These are phyloP conservation scores for Cryptococcus sp. DNA, from an alignment of 1,284 basidiomycete species.

Conservation along the genomic window DNA sequence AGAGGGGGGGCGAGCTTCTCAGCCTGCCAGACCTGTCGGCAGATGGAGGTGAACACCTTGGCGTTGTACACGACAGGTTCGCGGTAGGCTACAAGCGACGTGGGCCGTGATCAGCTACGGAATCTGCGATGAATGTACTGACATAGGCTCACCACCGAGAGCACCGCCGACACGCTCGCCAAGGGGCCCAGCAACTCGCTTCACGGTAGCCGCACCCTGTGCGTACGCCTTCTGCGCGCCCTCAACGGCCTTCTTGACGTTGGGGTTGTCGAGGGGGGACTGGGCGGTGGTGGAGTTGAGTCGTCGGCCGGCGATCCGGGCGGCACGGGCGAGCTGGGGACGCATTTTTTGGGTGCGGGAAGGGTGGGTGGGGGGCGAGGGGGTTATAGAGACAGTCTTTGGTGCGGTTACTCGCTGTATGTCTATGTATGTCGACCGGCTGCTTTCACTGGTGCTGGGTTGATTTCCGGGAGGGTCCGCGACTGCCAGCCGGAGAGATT, in stretches of 20 bases:
- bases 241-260: constrained; percentile 46
- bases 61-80: constrained; percentile 80
- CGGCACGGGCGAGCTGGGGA: constrained; percentile 19
- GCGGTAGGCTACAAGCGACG: constrained; percentile 62
- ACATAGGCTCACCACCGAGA: constrained; percentile 44
- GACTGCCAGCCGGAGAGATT: neutral
- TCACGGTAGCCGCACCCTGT: constrained; percentile 35
- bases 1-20: constrained; percentile 83
- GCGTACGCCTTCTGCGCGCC: constrained; percentile 38
- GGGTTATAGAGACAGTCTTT: neutral
- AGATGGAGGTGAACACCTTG: constrained; percentile 73
- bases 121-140: neutral
- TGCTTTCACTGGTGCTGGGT: neutral
- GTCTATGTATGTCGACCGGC: too few relatives aligned
- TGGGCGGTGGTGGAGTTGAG: constrained; percentile 27
- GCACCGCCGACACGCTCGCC: constrained; percentile 43
- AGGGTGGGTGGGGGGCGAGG: constrained; percentile 1
- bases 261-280: constrained; percentile 33
- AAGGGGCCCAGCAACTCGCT: constrained; percentile 47
- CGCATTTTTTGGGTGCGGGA: constrained; percentile 14
- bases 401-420: too few relatives aligned
- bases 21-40: constrained; percentile 85
- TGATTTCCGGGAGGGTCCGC: neutral
- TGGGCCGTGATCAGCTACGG: neutral
- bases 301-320: constrained; percentile 20